Evolutionary conservation across 805 yeast species (phyloP), one percentile per base, ranked within the genome.

Genomic region (Metschnikowia gruessii): DNA sequence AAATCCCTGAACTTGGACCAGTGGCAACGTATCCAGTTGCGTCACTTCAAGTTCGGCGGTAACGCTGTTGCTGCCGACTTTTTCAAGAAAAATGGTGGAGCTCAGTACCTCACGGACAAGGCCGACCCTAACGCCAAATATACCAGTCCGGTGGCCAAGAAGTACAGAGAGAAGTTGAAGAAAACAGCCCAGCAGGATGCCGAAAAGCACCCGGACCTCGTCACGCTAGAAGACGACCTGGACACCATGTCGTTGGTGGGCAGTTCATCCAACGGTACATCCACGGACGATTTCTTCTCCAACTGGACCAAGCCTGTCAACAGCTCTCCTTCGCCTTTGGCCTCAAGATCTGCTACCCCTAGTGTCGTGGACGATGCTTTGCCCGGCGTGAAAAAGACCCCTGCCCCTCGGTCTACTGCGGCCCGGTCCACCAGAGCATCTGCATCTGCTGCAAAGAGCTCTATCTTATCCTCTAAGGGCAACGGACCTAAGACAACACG

Each of bases 31-130:
- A 82, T 80, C 60, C 96, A 94, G 66, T 75, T 94, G 62, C 81
- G 99, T 59, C 81, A 88, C 64, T 89, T 94, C 80, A 89, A 91
- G 64, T 82, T 87, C 50, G 98, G 98, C 54, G 99, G 98, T 22
- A 94, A 94, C 66, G 83, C 84, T 59, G 77, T 76, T 42, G 95
- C 96, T 39, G 83, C 83, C 52, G 96, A 88, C 48, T 94, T 79
- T 61, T 87, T 86, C 65, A 65, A 79, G 57, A 87, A 87, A 66
- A 83, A 91, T 62, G 96, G 96, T 37, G 98, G 97, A 19, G 75
- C 89, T 19, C 79, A 82, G 57, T 82, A 72, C 56, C 69, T 94
- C 40, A 55, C 48, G 46, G 75, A 75, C 46, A 76, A 78, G 43
- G 61, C 62, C 32, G 89, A 85, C 57, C 84, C 90, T 16, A 79